A percentile compares a stretch with the other conserved stretches of the same genome.
Conservation (phyloP, 805 yeast genomes). For the Candida khao-thaluensis region DNA sequence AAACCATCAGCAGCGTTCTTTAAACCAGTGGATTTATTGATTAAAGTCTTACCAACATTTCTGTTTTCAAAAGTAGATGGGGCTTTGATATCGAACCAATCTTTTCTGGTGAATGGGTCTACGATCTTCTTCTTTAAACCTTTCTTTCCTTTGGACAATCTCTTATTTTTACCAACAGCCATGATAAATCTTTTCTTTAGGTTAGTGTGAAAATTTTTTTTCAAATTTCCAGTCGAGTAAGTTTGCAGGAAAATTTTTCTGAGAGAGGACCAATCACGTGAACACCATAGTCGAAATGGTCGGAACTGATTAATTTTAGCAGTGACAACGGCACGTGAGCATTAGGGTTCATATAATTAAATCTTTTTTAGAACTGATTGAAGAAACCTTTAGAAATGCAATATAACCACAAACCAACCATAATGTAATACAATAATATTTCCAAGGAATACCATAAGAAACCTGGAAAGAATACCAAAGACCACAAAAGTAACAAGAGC, state of each 20-base stretch:
- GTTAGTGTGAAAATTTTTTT: slow-evolving; percentile 7
- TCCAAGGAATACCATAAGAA: too few species aligned
- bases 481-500: too few species aligned
- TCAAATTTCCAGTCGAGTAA: background rate
- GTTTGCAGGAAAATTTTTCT: slow-evolving; percentile 1
- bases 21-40: slow-evolving; percentile 98
- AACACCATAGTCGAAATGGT: slow-evolving; percentile 4
- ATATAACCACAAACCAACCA: too few species aligned
- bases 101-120: slow-evolving; percentile 99
- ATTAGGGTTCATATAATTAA: too few species aligned
- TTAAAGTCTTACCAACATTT: slow-evolving; percentile 97
- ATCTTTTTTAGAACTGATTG: too few species aligned
- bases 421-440: too few species aligned
- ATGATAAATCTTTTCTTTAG: slow-evolving; percentile 21
- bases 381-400: too few species aligned
- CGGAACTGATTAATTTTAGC: background rate
- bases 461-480: too few species aligned
- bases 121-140: slow-evolving; percentile 99
- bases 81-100: slow-evolving; percentile 98
- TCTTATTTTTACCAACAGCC: slow-evolving; percentile 61
- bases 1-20: slow-evolving; percentile 97
- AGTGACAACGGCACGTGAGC: background rate
- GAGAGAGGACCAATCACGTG: slow-evolving; percentile 1
- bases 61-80: slow-evolving; percentile 98
- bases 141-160: slow-evolving; percentile 87